Evolutionary conservation across 148 eudicot genomes (phyloP), one percentile per base, ranked within the genome.

Genomic region (Spergularia bocconei): DNA sequence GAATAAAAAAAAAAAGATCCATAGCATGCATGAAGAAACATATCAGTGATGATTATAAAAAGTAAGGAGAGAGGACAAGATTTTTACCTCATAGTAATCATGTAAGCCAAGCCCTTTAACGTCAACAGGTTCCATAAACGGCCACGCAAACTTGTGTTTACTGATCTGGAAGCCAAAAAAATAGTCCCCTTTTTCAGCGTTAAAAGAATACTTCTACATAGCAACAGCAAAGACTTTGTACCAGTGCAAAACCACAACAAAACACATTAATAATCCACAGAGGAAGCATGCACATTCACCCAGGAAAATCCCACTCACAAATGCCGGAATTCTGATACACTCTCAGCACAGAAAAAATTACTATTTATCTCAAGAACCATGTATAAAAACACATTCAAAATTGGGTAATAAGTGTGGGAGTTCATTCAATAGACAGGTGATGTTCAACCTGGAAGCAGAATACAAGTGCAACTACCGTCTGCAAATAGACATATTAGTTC

Each of bases 111-210:
- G 93, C 58, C 89, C 91, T 84, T 86, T 83, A 69, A 88, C 92
- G 78, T 93, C 93, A 20, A 93, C 98, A 71, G 98, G 98, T 47
- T 91, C 91, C 98, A 89, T 85, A 78, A 93, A 93, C 12, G 96
- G 93, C 90, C 88, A 84, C 23, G 98, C 96, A 84, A 86, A 91
- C 86, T 89, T 89, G 88, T 87, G 89, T 75, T 88, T 90, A 77
- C 91, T 86, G 80, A 89, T 85, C 96, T 93, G 79, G 47, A 78
- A 75, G 75, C 17, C 41, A 76, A 73, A 50, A n/a, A 23, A 17
- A 57, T 9, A 11, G 47, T 36, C 60, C 13, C 13, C 11, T 9
- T 16, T 52, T 21, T 68, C 36, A 68, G 38, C 19, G 39, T 52
- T 19, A 60, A 13, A 23, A 60, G 39, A 13, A 58, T 3, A 19